Conservation (phyloP, 129 eudicot species). For the Escallonia rubra region DNA sequence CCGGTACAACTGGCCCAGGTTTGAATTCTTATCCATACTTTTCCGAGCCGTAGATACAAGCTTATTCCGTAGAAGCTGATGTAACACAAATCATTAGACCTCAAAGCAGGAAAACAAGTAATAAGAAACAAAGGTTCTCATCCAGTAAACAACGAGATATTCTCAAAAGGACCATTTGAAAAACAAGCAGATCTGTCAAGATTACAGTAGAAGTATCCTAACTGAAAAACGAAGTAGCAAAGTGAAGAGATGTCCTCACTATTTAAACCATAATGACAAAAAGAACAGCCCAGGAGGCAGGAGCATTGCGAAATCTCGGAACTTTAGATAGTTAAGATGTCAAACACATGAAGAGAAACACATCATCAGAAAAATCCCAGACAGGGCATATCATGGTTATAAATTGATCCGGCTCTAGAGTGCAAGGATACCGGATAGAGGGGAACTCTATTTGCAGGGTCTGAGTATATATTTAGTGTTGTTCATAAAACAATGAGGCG, state of each 20-base stretch:
- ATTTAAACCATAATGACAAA: neutral
- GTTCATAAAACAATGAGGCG: neutral
- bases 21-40: conserved; percentile 67
- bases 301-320: neutral
- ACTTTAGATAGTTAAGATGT: too few relatives aligned
- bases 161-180: neutral
- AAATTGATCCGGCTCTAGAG: too few relatives aligned
- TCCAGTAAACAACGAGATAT: neutral
- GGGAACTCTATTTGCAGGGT: neutral
- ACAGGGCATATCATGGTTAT: too few relatives aligned
- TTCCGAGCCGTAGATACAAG: conserved; percentile 80
- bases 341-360: too few relatives aligned
- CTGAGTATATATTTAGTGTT: neutral
- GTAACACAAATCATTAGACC: neutral
- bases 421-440: too few relatives aligned
- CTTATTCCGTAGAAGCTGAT: conserved; percentile 86
- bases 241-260: too few relatives aligned
- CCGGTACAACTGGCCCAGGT: conserved; percentile 62
- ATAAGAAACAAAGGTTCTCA: neutral
- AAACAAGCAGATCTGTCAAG: neutral
- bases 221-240: too few relatives aligned
- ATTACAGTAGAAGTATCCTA: neutral
- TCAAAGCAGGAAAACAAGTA: conserved; percentile 8
- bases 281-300: neutral
- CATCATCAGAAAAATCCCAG: too few relatives aligned